Evolutionary conservation across 2,329 filamentous ascomycete species (phyloP), one percentile per base, ranked within the genome.

Genomic region (Fusarium xylarioides): DNA sequence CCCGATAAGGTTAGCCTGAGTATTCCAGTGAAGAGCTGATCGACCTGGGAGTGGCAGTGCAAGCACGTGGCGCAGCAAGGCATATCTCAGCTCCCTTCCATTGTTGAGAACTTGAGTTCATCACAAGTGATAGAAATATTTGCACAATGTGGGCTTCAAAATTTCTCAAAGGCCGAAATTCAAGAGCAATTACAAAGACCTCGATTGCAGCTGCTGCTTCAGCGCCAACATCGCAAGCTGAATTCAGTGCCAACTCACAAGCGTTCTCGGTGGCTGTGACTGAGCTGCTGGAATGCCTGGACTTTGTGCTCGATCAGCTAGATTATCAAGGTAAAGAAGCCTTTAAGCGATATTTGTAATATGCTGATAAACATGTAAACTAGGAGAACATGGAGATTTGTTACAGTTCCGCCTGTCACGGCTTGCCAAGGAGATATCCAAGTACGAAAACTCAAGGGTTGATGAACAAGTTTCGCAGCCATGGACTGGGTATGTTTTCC

Each of bases 251-350:
- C 16, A 77, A 77, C 38, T 73, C 68, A 9, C 69, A 66, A 32
- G 76, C 76, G 5, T 73, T 68, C 26, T 66, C 71, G 4, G 70
- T 72, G 6, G 75, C 74, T 11, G 64, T 74, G 15, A 74, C 71
- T 7, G 75, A 76, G 54, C 43, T 76, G 26, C 35, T 68, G 0
- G 67, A 77, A 42, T 63, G 70, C 8, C 55, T 77, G 2, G 76
- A 76, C 5, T 77, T 77, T 54, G 68, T 77, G 1, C 70, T 77
- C 28, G 75, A 77, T 16, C 62, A 74, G 28, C 8, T 74, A 3
- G 64, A 75, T 42, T 69, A 71, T 7, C 69, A 77, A 50, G 74
- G 74, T 76, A 12, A 21, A 26, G 0, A 26, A 7, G 3, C 26
- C 26, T 28, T 28, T 6, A 28, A 28, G 26, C 26, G 26, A 28